A percentile compares a stretch with the other conserved stretches of the same genome.
Conservation (phyloP, 176 grass and related monocot genomes). For the Zoysia japonica region DNA sequence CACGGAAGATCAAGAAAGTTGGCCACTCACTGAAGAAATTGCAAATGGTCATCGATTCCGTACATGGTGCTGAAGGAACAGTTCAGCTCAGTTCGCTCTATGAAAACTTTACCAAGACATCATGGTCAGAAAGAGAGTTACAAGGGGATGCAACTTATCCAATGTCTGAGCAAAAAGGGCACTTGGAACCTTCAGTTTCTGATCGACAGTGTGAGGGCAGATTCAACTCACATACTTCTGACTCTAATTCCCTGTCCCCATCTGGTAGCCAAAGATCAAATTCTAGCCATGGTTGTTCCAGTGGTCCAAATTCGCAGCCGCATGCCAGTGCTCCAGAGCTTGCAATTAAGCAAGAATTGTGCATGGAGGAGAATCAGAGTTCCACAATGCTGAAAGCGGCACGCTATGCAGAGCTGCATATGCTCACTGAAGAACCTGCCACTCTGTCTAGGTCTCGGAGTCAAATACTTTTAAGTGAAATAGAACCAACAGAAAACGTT, state of each 20-base stretch:
- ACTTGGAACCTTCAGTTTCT: conserved; percentile 45
- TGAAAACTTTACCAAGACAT: conserved; percentile 78
- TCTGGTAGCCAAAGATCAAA: conserved; percentile 75
- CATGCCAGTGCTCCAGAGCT: conserved; percentile 32
- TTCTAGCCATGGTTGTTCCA: conserved; percentile 70
- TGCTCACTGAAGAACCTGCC: conserved; percentile 44
- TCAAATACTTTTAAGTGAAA: conserved; percentile 44
- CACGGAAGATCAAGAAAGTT: conserved; percentile 98
- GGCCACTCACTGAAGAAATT: conserved; percentile 88
- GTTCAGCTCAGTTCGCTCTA: conserved; percentile 90
- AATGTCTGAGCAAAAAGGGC: conserved; percentile 53
- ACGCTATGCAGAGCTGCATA: conserved; percentile 28
- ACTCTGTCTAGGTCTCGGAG: conserved; percentile 42
- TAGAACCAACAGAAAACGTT: conserved; percentile 34
- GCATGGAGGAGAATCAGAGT: conserved; percentile 62
- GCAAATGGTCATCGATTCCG: conserved; percentile 90
- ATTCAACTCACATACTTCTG: conserved; percentile 58
- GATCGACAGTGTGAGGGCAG: conserved; percentile 43
- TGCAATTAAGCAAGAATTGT: conserved; percentile 57
- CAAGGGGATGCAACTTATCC: conserved; percentile 34
- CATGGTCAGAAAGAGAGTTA: conserved; percentile 66
- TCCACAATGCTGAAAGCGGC: conserved; percentile 32
- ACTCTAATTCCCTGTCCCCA: conserved; percentile 72
- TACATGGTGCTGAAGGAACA: conserved; percentile 67
- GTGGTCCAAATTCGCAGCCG: conserved; percentile 49